A percentile compares a stretch with the other conserved stretches of the same genome.
phyloP scores from a whole-genome alignment of 1,284 basidiomycete genomes.

The Vanrija sp. region DNA sequence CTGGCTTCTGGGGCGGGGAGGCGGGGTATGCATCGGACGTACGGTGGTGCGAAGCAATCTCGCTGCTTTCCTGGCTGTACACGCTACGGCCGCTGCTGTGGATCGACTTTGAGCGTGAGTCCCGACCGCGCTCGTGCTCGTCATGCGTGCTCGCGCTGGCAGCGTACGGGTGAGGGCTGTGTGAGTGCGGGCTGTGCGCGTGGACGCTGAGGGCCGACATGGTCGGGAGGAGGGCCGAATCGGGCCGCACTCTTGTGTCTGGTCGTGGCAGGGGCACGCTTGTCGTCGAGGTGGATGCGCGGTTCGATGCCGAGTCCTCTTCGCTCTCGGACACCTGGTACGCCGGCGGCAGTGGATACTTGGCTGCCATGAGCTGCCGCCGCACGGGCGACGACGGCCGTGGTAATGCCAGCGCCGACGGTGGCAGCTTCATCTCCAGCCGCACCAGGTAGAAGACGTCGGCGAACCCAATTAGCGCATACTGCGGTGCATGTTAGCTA shows the following conservation, averaged over 20 bases:
- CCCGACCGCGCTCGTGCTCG: too few relatives aligned
- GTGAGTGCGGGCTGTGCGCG: too few relatives aligned
- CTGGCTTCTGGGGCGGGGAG: not conserved
- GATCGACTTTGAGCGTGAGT: too few relatives aligned
- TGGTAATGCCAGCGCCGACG: constrained; percentile 15
- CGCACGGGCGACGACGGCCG: constrained; percentile 16
- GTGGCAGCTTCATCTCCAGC: constrained; percentile 23
- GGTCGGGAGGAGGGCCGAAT: too few relatives aligned
- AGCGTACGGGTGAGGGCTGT: too few relatives aligned
- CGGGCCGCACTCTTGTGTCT: not conserved
- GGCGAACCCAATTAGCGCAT: constrained; percentile 23
- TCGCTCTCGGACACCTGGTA: too few relatives aligned
- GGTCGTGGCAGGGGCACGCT: not conserved
- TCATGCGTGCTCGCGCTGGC: too few relatives aligned
- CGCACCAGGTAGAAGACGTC: constrained; percentile 32
- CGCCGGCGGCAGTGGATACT: constrained; percentile 14
- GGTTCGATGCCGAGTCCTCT: too few relatives aligned
- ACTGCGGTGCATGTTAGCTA: constrained; percentile 8
- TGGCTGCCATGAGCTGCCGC: constrained; percentile 18
- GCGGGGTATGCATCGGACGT: not conserved
- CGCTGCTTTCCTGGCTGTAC: too few relatives aligned
- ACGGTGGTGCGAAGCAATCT: too few relatives aligned
- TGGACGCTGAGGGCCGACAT: too few relatives aligned
- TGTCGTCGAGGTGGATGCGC: not conserved
- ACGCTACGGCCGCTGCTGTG: too few relatives aligned